Evolutionary conservation across 179 eudicot genomes (phyloP).

Genomic region (Pouteria campechiana): DNA sequence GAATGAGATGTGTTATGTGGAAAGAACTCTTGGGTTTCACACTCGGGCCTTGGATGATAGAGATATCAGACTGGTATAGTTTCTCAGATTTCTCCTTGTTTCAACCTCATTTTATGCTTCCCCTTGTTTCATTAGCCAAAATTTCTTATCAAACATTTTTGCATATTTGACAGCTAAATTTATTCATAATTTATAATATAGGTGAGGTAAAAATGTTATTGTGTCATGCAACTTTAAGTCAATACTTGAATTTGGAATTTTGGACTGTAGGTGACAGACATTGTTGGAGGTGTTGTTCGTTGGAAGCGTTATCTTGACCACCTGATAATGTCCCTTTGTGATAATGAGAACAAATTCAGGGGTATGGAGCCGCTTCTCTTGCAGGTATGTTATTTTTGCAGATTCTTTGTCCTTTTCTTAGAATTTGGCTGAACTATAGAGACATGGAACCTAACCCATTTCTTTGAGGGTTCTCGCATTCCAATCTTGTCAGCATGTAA

Average conservation of each 20-base stretch:
- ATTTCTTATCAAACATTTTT: too few relatives aligned
- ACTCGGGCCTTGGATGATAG: slow-evolving; percentile 70
- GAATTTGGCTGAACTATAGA: too few relatives aligned
- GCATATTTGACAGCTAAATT: too few relatives aligned
- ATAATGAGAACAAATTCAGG: slow-evolving; percentile 45
- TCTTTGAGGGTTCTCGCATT: too few relatives aligned
- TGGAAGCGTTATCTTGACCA: slow-evolving; percentile 95
- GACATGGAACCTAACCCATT: too few relatives aligned
- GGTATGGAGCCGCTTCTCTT: slow-evolving; percentile 89
- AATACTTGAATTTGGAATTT: neutral
- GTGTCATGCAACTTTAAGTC: too few relatives aligned
- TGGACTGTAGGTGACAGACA: slow-evolving; percentile 61
- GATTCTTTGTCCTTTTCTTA: too few relatives aligned
- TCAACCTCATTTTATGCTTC: neutral
- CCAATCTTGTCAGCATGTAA: too few relatives aligned
- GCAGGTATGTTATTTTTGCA: too few relatives aligned
- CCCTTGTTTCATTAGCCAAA: too few relatives aligned
- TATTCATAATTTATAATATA: too few relatives aligned
- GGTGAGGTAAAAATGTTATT: too few relatives aligned
- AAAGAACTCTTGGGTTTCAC: slow-evolving; percentile 90
- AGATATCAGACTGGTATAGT: slow-evolving; percentile 71
- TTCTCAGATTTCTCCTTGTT: slow-evolving; percentile 5
- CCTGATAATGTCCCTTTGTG: slow-evolving; percentile 66
- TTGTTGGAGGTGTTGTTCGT: slow-evolving; percentile 90
- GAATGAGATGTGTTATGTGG: slow-evolving; percentile 89